A percentile compares a stretch with the other conserved stretches of the same genome.
These are phyloP conservation scores for Geotrichum bryndzae DNA, from an alignment of 1,139 yeast genomes.

Conservation along the genomic window DNA sequence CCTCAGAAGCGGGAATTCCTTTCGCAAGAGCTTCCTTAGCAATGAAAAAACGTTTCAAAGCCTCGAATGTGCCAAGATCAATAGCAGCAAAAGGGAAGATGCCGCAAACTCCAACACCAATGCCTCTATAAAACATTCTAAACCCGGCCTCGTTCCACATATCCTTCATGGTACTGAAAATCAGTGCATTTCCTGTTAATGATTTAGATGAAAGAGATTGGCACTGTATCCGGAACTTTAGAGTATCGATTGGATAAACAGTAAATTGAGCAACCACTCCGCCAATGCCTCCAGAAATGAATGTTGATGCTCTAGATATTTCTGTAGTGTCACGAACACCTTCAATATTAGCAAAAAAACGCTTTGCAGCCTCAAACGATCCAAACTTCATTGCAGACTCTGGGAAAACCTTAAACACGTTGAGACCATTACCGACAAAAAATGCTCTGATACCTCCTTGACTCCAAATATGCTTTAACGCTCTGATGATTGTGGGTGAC, in stretches of 20 bases:
- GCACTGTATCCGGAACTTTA: conserved; percentile 59
- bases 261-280: conserved; percentile 90
- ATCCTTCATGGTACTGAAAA: conserved; percentile 62
- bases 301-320: conserved; percentile 71
- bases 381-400: conserved; percentile 98
- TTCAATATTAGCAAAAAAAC: conserved; percentile 66
- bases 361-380: conserved; percentile 81
- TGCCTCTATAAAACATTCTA: conserved; percentile 75
- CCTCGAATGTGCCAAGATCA: conserved; percentile 87
- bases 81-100: conserved; percentile 96
- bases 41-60: conserved; percentile 72
- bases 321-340: conserved; percentile 70
- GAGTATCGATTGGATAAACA: conserved; percentile 93
- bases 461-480: conserved; percentile 72
- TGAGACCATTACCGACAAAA: conserved; percentile 91
- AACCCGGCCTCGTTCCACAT: conserved; percentile 80
- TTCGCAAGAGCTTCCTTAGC: conserved; percentile 52
- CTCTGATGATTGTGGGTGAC: conserved; percentile 30
- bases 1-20: conserved; percentile 46
- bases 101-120: conserved; percentile 82
- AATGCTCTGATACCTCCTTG: conserved; percentile 86
- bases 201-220: conserved; percentile 30
- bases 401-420: conserved; percentile 90
- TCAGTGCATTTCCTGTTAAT: conserved; percentile 53
- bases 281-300: conserved; percentile 90